phyloP scores from a whole-genome alignment of 2,329 filamentous ascomycete species.

The Colletotrichum tofieldiae region DNA sequence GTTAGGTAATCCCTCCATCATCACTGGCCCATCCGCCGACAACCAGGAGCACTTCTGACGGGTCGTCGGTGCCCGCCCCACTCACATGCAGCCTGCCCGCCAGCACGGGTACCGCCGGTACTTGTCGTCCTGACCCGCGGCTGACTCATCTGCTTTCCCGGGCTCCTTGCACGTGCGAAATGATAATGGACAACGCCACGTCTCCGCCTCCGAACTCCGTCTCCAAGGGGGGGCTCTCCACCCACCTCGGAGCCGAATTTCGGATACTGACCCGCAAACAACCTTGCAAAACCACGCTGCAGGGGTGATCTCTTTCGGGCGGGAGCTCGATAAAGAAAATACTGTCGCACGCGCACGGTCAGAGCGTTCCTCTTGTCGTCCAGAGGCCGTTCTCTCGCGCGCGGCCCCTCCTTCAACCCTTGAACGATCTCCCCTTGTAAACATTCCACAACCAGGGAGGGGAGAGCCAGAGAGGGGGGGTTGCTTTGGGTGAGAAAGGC shows the following conservation, averaged over 20 bases:
- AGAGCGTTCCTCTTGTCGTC: background rate
- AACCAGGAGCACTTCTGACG: background rate
- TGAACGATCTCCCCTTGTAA: background rate
- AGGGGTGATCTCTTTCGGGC: background rate
- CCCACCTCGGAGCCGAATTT: conserved; percentile 3
- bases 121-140: background rate
- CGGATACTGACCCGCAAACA: background rate
- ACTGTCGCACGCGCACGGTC: background rate
- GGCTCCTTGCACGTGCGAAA: background rate
- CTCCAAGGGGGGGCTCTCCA: background rate
- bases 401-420: background rate
- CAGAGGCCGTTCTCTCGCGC: background rate
- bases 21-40: conserved; percentile 16
- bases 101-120: conserved; percentile 10
- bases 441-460: background rate
- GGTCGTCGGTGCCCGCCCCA: background rate
- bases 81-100: background rate
- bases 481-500: background rate
- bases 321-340: background rate
- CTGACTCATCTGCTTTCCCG: background rate
- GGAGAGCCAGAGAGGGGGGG: background rate
- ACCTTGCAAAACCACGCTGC: background rate
- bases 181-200: background rate
- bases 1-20: conserved; percentile 27
- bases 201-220: conserved; percentile 2